Evolutionary conservation across 2,329 filamentous ascomycete genomes (phyloP).

Genomic region (Herpomyces periplanetae): DNA sequence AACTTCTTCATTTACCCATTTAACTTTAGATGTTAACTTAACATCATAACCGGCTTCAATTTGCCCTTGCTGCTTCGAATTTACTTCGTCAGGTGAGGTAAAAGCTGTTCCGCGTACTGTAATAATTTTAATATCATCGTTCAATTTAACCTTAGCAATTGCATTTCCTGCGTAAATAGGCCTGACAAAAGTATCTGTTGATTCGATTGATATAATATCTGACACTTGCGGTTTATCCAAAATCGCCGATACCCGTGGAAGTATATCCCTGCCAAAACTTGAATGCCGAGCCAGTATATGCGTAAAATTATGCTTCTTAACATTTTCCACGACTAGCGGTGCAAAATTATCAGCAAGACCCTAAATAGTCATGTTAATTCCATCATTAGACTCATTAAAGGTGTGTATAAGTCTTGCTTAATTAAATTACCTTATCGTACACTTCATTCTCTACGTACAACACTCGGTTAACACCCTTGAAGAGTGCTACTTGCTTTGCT

Average conservation of each 20-base stretch:
- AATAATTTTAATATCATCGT: constrained; percentile 46
- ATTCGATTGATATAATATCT: constrained; percentile 51
- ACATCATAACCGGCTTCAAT: constrained; percentile 52
- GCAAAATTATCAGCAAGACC: constrained; percentile 76
- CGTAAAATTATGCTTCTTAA: constrained; percentile 74
- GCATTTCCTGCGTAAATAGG: constrained; percentile 95
- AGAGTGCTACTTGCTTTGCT: constrained; percentile 51
- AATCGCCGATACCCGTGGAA: constrained; percentile 64
- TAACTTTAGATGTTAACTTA: constrained; percentile 26
- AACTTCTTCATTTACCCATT: constrained; percentile 81
- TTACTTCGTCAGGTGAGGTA: constrained; percentile 28
- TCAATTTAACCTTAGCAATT: constrained; percentile 72
- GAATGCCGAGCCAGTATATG: constrained; percentile 70
- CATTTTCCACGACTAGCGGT: constrained; percentile 71
- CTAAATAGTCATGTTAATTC: no score
- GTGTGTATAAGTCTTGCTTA: not conserved
- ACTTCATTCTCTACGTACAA: constrained; percentile 51
- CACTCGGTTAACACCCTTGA: constrained; percentile 64
- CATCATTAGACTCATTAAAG: no score
- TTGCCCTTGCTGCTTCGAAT: constrained; percentile 28
- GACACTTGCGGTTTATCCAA: constrained; percentile 76
- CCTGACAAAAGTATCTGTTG: constrained; percentile 71
- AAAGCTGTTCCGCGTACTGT: constrained; percentile 84
- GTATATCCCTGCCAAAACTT: constrained; percentile 74
- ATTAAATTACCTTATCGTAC: constrained; percentile 39